phyloP scores from a whole-genome alignment of 495 filamentous ascomycete genomes.

The Penicillium herquei region DNA sequence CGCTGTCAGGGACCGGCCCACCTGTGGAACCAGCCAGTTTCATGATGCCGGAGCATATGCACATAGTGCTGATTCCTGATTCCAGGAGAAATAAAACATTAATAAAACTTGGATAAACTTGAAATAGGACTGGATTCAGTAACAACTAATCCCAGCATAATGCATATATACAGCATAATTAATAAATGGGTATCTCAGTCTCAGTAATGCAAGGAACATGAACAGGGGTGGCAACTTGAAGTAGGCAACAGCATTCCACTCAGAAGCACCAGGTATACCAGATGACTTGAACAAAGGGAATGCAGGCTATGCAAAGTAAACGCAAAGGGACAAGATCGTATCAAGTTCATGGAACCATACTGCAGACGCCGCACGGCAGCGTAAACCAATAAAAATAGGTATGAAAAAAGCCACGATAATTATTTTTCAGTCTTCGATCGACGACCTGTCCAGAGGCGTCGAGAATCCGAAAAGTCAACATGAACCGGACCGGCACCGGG shows the following conservation, averaged over 20 bases:
- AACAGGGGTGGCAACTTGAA: not conserved
- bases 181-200: slow-evolving; percentile 15
- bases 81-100: too few species aligned
- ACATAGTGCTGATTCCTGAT: too few species aligned
- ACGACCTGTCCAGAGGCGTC: slow-evolving; percentile 20
- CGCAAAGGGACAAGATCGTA: slow-evolving; percentile 7
- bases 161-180: slow-evolving; percentile 6
- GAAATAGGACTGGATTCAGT: too few species aligned
- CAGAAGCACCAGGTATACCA: too few species aligned
- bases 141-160: not conserved
- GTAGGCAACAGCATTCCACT: too few species aligned
- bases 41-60: too few species aligned
- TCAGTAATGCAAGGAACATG: slow-evolving; percentile 7
- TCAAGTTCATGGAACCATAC: not conserved
- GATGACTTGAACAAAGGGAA: not conserved
- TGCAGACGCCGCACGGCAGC: not conserved
- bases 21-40: too few species aligned
- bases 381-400: not conserved
- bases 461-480: not conserved
- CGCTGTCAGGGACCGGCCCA: too few species aligned
- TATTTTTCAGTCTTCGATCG: slow-evolving; percentile 12
- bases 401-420: not conserved
- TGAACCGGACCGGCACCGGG: slow-evolving; percentile 1
- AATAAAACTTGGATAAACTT: too few species aligned
- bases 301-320: not conserved